Conservation (phyloP, 2,329 filamentous ascomycete genomes). For the Gremmenia infestans region DNA sequence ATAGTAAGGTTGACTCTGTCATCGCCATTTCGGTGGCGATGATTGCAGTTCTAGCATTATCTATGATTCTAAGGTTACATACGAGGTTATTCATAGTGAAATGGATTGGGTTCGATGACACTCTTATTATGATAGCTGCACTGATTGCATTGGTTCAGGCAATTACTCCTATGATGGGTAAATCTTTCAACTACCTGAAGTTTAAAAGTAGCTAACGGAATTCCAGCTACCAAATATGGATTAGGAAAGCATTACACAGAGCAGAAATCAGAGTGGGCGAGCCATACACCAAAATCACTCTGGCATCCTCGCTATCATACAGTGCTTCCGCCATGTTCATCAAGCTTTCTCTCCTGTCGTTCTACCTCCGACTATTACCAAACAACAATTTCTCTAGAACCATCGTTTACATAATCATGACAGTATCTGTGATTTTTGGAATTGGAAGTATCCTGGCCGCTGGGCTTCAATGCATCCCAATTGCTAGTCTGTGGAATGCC, state of each 20-base stretch:
- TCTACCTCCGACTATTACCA: constrained; percentile 35
- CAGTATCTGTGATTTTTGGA: constrained; percentile 37
- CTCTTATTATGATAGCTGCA: no score
- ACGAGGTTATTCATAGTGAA: no score
- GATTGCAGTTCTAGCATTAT: no score
- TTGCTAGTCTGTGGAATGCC: constrained; percentile 37
- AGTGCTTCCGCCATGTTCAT: constrained; percentile 31
- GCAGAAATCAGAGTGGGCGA: neutral
- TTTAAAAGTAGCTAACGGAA: neutral
- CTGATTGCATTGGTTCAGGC: no score
- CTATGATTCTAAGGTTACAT: no score
- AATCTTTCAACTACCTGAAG: no score
- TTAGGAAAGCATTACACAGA: neutral
- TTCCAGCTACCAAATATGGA: neutral
- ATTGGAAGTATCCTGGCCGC: constrained; percentile 38
- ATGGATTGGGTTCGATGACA: no score
- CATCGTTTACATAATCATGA: constrained; percentile 36
- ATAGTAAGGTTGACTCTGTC: no score
- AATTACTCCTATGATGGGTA: no score
- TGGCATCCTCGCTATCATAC: neutral
- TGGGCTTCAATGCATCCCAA: constrained; percentile 40
- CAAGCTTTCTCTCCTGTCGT: constrained; percentile 42
- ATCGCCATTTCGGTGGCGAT: no score
- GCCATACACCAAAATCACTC: neutral
- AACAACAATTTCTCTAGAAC: constrained; percentile 33